phyloP scores from a whole-genome alignment of 495 filamentous ascomycete species.

The Hypoxylon rickii region DNA sequence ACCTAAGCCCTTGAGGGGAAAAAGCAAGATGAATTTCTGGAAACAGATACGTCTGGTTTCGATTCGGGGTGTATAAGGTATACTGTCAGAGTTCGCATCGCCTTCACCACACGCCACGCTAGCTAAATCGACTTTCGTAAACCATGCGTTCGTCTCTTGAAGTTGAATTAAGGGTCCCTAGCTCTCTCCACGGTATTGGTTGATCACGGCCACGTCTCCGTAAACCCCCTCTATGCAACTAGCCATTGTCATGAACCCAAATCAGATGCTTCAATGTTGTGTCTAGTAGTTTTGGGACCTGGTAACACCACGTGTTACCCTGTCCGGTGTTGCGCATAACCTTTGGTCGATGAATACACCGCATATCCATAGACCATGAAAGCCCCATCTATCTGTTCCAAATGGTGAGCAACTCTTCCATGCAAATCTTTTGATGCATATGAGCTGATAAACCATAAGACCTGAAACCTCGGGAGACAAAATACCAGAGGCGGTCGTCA shows the following conservation, averaged over 20 bases:
- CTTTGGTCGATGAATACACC: slow-evolving; percentile 10
- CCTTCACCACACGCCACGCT: slow-evolving; percentile 13
- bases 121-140: slow-evolving; percentile 20
- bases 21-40: background rate
- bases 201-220: slow-evolving; percentile 17
- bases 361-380: slow-evolving; percentile 22
- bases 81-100: slow-evolving; percentile 18
- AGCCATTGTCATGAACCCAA: slow-evolving; percentile 25
- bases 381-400: slow-evolving; percentile 27
- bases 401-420: slow-evolving; percentile 24
- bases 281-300: slow-evolving; percentile 1
- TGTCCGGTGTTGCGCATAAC: slow-evolving; percentile 4
- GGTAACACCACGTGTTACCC: slow-evolving; percentile 11
- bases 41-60: slow-evolving; percentile 12
- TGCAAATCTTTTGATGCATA: slow-evolving; percentile 26
- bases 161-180: slow-evolving; percentile 9
- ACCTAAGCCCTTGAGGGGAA: too few relatives aligned
- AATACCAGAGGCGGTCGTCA: slow-evolving; percentile 11
- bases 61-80: slow-evolving; percentile 17
- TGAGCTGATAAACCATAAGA: slow-evolving; percentile 7
- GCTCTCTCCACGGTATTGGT: slow-evolving; percentile 22
- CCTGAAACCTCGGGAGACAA: slow-evolving; percentile 7
- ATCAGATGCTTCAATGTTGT: slow-evolving; percentile 18
- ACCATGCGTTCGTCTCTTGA: slow-evolving; percentile 2
- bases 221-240: slow-evolving; percentile 29